Conservation (phyloP, 495 filamentous ascomycete species). For the Xylaria curta region DNA sequence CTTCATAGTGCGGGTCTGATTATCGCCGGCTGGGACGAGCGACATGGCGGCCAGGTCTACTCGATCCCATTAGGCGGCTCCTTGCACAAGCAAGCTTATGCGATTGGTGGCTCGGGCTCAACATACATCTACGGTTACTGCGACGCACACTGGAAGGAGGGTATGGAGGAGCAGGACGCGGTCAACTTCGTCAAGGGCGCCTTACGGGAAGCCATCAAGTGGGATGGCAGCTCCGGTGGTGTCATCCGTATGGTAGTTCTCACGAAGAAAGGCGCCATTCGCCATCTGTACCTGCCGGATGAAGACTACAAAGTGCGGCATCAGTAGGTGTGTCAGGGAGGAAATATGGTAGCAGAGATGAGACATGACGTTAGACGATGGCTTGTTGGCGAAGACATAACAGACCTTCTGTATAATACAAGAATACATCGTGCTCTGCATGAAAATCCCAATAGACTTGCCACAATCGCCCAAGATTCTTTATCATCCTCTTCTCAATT, state of each 20-base stretch:
- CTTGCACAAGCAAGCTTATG: conserved; percentile 93
- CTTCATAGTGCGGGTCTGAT: conserved; percentile 85
- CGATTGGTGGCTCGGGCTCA: conserved; percentile 95
- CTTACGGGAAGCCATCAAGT: conserved; percentile 93
- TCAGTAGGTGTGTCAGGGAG: conserved; percentile 32
- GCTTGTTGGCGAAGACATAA: conserved; percentile 30
- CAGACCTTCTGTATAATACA: conserved; percentile 38
- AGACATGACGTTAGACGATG: conserved; percentile 21
- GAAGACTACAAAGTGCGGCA: conserved; percentile 70
- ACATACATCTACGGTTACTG: conserved; percentile 99
- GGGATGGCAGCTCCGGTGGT: conserved; percentile 98
- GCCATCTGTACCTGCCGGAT: conserved; percentile 91
- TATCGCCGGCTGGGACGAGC: conserved; percentile 92
- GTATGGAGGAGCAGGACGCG: conserved; percentile 94
- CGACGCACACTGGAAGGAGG: conserved; percentile 93
- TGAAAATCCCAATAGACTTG: neutral
- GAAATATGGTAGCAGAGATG: neutral
- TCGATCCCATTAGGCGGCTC: conserved; percentile 96
- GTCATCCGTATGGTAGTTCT: conserved; percentile 97
- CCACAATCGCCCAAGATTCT: neutral
- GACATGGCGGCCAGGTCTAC: conserved; percentile 95
- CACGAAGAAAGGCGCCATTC: conserved; percentile 82
- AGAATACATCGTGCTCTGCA: conserved; percentile 5
- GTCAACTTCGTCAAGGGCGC: conserved; percentile 90
- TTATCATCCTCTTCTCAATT: neutral